Conservation (phyloP, 169 alveolate species). For the Cyclospora cayetanensis region DNA sequence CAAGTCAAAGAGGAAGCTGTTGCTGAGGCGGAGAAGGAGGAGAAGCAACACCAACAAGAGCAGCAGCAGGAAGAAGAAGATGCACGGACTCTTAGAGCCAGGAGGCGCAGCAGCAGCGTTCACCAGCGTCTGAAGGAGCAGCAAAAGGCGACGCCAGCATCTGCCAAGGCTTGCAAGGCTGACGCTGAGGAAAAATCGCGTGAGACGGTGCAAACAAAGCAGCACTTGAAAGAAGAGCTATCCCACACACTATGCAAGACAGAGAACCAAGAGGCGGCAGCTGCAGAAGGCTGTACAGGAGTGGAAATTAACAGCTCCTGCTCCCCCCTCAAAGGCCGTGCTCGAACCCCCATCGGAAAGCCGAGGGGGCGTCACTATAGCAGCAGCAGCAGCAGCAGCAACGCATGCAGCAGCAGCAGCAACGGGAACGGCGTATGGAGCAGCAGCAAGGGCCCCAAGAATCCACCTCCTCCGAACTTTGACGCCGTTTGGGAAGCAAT, state of each 20-base stretch:
- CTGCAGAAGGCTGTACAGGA: neutral
- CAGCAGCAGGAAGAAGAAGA: neutral
- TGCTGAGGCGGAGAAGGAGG: neutral
- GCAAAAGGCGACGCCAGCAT: neutral
- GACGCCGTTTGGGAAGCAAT: constrained; percentile 16
- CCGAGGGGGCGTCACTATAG: neutral
- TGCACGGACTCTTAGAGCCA: neutral
- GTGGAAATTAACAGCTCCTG: neutral
- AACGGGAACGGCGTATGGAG: neutral
- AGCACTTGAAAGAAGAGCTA: neutral
- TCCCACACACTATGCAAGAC: neutral
- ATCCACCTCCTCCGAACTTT: constrained; percentile 17
- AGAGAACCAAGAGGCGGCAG: neutral
- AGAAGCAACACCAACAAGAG: neutral
- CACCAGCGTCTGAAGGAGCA: neutral
- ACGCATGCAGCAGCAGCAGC: constrained; percentile 8
- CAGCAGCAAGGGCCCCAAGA: neutral
- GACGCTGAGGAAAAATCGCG: neutral
- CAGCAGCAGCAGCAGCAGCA: constrained; percentile 19
- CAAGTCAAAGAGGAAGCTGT: neutral
- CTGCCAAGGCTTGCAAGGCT: neutral
- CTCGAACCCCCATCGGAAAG: neutral
- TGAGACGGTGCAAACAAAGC: neutral
- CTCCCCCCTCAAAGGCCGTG: neutral
- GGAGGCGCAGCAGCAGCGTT: neutral